Evolutionary conservation across 768 basidiomycete genomes (phyloP).

Genomic region (Lyophyllum shimeji): DNA sequence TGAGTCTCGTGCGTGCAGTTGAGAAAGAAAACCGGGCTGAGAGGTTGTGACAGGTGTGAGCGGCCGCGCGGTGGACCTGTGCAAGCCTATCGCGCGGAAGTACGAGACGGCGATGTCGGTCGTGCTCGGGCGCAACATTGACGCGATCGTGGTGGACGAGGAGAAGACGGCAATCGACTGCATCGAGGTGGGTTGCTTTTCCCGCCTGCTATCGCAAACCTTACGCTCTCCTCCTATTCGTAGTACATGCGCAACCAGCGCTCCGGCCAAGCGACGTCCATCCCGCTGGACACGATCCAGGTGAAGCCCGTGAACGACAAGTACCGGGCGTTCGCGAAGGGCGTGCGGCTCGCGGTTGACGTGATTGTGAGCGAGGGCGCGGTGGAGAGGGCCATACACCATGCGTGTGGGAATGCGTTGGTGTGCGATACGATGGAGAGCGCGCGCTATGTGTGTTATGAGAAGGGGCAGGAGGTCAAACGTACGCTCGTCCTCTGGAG

Average conservation of each 20-base stretch:
- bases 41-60: conserved; percentile 70
- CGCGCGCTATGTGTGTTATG: conserved; percentile 87
- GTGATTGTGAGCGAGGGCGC: conserved; percentile 80
- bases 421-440: conserved; percentile 97
- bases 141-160: conserved; percentile 94
- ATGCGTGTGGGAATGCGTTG: conserved; percentile 92
- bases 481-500: conserved; percentile 47
- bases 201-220: not conserved
- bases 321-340: conserved; percentile 88
- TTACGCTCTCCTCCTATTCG: not conserved
- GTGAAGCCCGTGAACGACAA: conserved; percentile 94
- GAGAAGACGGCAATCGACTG: conserved; percentile 98
- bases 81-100: conserved; percentile 90
- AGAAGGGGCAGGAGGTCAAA: conserved; percentile 95
- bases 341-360: conserved; percentile 83
- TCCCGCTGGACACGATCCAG: conserved; percentile 97
- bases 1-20: conserved; percentile 22
- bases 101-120: conserved; percentile 92
- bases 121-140: conserved; percentile 91
- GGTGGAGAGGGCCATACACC: conserved; percentile 93
- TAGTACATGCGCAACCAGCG: conserved; percentile 95
- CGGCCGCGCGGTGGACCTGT: conserved; percentile 90
- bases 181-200: conserved; percentile 67
- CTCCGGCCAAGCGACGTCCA: conserved; percentile 94
- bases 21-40: not conserved